A percentile compares a stretch with the other conserved stretches of the same genome.
phyloP scores from a whole-genome alignment of 208 protist species.

The Acanthamoeba royreba region DNA sequence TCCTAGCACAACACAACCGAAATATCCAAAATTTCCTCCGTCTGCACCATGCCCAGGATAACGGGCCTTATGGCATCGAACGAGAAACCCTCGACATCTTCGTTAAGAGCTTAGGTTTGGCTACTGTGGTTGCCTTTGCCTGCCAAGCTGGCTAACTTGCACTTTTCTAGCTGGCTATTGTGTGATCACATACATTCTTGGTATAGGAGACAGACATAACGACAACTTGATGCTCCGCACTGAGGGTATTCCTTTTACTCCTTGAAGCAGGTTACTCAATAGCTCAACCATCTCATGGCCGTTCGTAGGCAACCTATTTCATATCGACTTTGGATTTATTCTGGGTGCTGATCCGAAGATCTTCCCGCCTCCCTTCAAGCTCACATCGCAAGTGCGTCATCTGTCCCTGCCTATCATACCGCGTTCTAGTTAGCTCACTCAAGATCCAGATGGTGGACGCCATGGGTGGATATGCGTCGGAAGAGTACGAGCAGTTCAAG shows the following conservation, averaged over 20 bases:
- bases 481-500: constrained; percentile 70
- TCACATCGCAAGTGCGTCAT: constrained; percentile 86
- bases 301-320: constrained; percentile 90
- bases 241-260: constrained; percentile 32
- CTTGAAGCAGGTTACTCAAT: too few relatives aligned
- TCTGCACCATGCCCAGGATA: constrained; percentile 80
- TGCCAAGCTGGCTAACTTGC: neutral
- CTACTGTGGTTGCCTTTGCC: neutral
- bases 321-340: constrained; percentile 98
- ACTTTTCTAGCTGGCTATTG: constrained; percentile 89
- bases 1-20: constrained; percentile 57
- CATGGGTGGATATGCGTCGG: constrained; percentile 70
- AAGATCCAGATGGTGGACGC: constrained; percentile 81
- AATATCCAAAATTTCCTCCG: constrained; percentile 67
- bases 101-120: constrained; percentile 89
- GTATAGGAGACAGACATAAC: constrained; percentile 94
- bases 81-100: constrained; percentile 89
- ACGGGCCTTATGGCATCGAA: constrained; percentile 60
- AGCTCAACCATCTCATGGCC: neutral
- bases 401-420: neutral
- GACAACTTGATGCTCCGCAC: constrained; percentile 93
- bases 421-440: neutral
- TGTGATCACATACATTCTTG: constrained; percentile 95
- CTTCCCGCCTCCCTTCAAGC: constrained; percentile 94
- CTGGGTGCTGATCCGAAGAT: constrained; percentile 95